These are phyloP conservation scores for Centrapalus pauciflorus DNA, from an alignment of 129 eudicot species.

Conservation along the genomic window DNA sequence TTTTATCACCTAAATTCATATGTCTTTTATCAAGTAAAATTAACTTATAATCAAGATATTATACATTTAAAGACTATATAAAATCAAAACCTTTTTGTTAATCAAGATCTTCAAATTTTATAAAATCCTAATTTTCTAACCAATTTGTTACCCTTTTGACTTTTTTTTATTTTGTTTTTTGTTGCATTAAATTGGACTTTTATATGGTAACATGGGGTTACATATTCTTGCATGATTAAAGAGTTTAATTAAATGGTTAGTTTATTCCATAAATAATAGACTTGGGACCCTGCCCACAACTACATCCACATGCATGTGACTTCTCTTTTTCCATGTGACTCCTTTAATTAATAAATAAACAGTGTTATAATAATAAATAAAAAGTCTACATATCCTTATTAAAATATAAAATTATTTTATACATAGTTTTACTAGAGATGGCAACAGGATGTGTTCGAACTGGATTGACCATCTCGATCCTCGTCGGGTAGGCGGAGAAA, in stretches of 20 bases:
- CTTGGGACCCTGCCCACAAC: constrained; percentile 21
- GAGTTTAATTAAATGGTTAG: constrained; percentile 4
- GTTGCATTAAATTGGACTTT: constrained; percentile 17
- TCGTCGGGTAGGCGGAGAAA: no score
- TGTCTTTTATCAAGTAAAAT: no score
- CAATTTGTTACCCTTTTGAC: constrained; percentile 15
- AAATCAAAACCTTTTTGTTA: no score
- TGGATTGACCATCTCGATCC: no score
- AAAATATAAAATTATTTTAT: no score
- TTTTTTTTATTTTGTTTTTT: not conserved
- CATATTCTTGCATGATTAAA: constrained; percentile 9
- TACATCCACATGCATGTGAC: constrained; percentile 26
- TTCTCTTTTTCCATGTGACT: constrained; percentile 19
- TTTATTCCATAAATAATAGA: constrained; percentile 9
- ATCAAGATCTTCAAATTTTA: no score
- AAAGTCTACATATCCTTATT: not conserved
- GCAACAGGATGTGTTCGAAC: no score
- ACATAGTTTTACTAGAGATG: no score
- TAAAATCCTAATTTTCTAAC: not conserved
- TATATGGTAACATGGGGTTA: constrained; percentile 25
- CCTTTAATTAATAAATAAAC: not conserved
- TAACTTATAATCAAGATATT: no score
- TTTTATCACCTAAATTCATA: no score
- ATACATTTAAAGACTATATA: no score
- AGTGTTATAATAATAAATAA: not conserved